A percentile compares a stretch with the other conserved stretches of the same genome.
These are phyloP conservation scores for Magnaporthiopsis incrustans DNA, from an alignment of 2,329 filamentous ascomycete genomes.

Conservation along the genomic window DNA sequence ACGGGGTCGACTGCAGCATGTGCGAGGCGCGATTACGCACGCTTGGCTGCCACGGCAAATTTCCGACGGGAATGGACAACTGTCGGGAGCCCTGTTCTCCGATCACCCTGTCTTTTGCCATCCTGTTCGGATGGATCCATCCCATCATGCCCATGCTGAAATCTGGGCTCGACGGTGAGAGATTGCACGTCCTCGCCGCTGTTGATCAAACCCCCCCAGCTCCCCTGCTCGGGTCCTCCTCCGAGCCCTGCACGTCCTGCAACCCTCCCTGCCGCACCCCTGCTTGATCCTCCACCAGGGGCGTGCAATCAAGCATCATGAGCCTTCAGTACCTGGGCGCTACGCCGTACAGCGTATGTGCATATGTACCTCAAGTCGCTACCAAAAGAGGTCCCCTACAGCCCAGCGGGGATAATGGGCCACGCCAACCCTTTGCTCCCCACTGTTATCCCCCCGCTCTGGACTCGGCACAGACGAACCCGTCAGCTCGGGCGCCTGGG, in stretches of 20 bases:
- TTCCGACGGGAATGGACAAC: not conserved
- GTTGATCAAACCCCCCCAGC: slow-evolving; percentile 4
- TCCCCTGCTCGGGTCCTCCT: not conserved
- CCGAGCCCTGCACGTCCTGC: slow-evolving; percentile 1
- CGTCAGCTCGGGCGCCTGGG: not conserved
- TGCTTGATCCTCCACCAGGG: not conserved
- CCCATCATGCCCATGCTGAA: not conserved
- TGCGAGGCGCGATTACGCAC: not conserved
- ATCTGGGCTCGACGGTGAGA: not conserved
- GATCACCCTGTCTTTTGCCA: not conserved
- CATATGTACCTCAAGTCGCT: not conserved
- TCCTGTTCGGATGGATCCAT: not conserved
- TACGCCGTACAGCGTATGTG: not conserved
- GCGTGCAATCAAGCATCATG: not conserved
- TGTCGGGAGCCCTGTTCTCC: not conserved
- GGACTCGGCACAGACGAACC: not conserved
- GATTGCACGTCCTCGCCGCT: slow-evolving; percentile 6
- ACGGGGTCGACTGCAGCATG: not conserved
- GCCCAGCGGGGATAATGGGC: not conserved
- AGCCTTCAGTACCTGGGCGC: not conserved
- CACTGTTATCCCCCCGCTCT: not conserved
- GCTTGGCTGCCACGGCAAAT: not conserved
- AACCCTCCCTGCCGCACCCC: not conserved
- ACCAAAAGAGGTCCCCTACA: not conserved
- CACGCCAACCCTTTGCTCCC: not conserved